A percentile compares a stretch with the other conserved stretches of the same genome.
Conservation (phyloP, 2,329 filamentous ascomycete genomes). For the Hymenoscyphus repandus region DNA sequence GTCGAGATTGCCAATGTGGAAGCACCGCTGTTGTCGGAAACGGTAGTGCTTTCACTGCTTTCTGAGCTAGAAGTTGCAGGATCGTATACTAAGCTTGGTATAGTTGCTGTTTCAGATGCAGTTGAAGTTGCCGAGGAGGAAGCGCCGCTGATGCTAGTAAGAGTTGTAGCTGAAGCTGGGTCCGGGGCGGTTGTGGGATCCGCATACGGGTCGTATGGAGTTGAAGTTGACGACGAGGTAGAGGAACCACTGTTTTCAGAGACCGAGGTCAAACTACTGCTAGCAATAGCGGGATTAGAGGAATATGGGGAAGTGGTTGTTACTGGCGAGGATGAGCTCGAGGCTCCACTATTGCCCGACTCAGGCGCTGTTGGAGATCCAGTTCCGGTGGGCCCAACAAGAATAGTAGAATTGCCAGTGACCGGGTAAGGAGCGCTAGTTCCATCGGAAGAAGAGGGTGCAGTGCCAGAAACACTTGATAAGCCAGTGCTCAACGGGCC, state of each 20-base stretch:
- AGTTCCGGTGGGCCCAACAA: constrained; percentile 4
- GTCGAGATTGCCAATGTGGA: neutral
- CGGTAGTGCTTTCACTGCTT: neutral
- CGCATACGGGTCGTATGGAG: no score
- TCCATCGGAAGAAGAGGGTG: constrained; percentile 2
- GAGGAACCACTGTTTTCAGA: neutral
- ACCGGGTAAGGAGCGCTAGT: constrained; percentile 10
- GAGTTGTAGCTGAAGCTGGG: no score
- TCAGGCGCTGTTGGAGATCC: neutral
- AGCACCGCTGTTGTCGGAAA: neutral
- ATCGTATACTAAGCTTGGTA: neutral
- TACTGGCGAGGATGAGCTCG: neutral
- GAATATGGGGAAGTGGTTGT: neutral
- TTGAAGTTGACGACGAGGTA: neutral
- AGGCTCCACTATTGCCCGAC: neutral
- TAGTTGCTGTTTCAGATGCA: neutral
- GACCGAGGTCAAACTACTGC: neutral
- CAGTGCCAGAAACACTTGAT: constrained; percentile 8
- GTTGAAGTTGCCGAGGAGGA: neutral
- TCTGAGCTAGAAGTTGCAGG: neutral
- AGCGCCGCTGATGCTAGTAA: neutral
- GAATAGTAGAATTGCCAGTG: neutral
- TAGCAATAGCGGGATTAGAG: neutral
- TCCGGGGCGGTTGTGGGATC: no score
- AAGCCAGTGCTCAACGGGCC: constrained; percentile 8